Conservation (phyloP, 2,329 filamentous ascomycete genomes). For the Aspergillus hiratsukae region DNA sequence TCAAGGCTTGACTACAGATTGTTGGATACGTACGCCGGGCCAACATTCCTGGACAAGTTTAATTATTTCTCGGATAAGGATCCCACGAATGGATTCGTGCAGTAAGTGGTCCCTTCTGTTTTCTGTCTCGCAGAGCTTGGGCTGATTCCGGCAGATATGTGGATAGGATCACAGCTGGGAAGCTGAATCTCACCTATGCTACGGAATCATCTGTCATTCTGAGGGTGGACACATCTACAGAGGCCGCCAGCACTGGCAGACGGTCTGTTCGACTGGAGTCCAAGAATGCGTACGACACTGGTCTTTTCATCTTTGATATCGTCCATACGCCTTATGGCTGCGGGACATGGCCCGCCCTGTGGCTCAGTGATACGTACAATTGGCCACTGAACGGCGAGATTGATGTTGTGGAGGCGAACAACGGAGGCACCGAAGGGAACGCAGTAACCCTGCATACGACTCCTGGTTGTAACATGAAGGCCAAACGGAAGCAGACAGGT, state of each 20-base stretch:
- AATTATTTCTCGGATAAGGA: slow-evolving; percentile 43
- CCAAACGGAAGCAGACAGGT: slow-evolving; percentile 53
- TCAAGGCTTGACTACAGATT: slow-evolving; percentile 37
- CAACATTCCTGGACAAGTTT: slow-evolving; percentile 44
- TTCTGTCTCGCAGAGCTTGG: not conserved
- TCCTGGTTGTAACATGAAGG: slow-evolving; percentile 50
- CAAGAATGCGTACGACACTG: slow-evolving; percentile 55
- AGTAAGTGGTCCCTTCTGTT: slow-evolving; percentile 36
- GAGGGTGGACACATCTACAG: slow-evolving; percentile 57
- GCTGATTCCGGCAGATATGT: slow-evolving; percentile 32
- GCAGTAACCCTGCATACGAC: slow-evolving; percentile 58
- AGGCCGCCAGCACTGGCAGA: slow-evolving; percentile 55
- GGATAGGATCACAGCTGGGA: slow-evolving; percentile 28
- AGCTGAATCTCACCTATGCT: slow-evolving; percentile 59
- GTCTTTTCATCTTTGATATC: slow-evolving; percentile 65
- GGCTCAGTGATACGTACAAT: slow-evolving; percentile 57
- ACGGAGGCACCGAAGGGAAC: slow-evolving; percentile 53
- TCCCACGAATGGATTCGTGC: slow-evolving; percentile 43
- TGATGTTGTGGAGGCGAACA: slow-evolving; percentile 58
- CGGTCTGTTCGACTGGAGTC: slow-evolving; percentile 62
- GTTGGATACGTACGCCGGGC: slow-evolving; percentile 39
- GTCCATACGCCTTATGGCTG: slow-evolving; percentile 61
- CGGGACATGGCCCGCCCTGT: slow-evolving; percentile 62
- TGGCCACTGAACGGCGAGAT: slow-evolving; percentile 65
- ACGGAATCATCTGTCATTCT: slow-evolving; percentile 52